A percentile compares a stretch with the other conserved stretches of the same genome.
phyloP scores from a whole-genome alignment of 805 yeast species.

The Zygotorulaspora danielsina region DNA sequence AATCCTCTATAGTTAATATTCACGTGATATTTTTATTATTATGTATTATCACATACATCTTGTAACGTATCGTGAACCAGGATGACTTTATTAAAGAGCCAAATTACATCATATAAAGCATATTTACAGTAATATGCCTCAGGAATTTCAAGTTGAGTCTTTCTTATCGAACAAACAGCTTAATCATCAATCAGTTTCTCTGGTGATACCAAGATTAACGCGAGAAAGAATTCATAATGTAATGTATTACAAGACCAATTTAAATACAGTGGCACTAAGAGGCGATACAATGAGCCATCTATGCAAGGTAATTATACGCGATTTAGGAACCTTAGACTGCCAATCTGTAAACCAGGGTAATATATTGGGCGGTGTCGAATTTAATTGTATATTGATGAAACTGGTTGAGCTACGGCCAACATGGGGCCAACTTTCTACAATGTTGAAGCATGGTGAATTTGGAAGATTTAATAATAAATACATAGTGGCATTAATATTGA shows the following conservation, averaged over 20 bases:
- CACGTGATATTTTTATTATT: conserved; percentile 1
- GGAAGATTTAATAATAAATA: conserved; percentile 60
- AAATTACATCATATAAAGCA: too few relatives aligned
- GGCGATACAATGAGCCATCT: conserved; percentile 30
- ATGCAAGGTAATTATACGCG: conserved; percentile 23
- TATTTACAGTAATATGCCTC: conserved; percentile 26
- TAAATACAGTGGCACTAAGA: conserved; percentile 24
- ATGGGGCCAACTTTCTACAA: conserved; percentile 22
- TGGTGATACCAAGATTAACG: conserved; percentile 32
- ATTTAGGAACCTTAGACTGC: conserved; percentile 26
- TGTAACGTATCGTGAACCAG: too few relatives aligned
- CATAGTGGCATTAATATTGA: conserved; percentile 45
- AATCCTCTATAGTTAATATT: too few relatives aligned
- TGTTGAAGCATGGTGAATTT: conserved; percentile 44
- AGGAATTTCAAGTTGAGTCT: conserved; percentile 32
- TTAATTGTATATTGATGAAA: conserved; percentile 64
- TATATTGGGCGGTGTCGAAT: conserved; percentile 34
- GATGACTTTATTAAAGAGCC: too few relatives aligned
- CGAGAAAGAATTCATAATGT: conserved; percentile 32
- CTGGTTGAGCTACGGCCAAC: conserved; percentile 72
- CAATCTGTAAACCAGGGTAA: conserved; percentile 14
- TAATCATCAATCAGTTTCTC: conserved; percentile 34
- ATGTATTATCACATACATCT: too few relatives aligned
- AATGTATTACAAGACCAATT: conserved; percentile 32
- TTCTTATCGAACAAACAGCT: conserved; percentile 28